A percentile compares a stretch with the other conserved stretches of the same genome.
Evolutionary conservation across 129 eudicot species (phyloP).

Genomic region (Artemisia annua): DNA sequence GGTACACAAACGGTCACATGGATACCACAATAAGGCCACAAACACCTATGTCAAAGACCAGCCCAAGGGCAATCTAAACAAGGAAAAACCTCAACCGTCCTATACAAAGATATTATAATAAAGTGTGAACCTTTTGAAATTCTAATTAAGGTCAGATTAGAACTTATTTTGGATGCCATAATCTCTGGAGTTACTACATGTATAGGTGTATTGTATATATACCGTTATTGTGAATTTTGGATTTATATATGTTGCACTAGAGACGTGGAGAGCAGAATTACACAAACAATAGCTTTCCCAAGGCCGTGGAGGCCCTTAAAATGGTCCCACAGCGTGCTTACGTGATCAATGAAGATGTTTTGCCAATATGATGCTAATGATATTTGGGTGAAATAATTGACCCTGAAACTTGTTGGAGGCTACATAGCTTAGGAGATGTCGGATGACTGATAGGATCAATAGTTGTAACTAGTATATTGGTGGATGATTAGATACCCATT

Average conservation of each 20-base stretch:
- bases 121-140: too few species aligned
- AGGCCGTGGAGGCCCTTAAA: constrained; percentile 27
- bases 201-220: background rate
- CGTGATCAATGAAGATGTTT: constrained; percentile 18
- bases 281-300: constrained; percentile 27
- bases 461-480: constrained; percentile 12
- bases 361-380: constrained; percentile 9
- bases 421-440: constrained; percentile 32
- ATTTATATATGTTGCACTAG: background rate
- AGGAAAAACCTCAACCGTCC: too few species aligned
- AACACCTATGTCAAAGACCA: too few species aligned
- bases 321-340: constrained; percentile 18
- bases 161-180: too few species aligned
- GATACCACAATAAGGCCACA: too few species aligned
- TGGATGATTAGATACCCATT: constrained; percentile 43
- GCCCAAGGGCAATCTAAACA: too few species aligned
- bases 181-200: too few species aligned
- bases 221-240: constrained; percentile 9
- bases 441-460: constrained; percentile 18
- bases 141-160: too few species aligned
- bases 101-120: too few species aligned
- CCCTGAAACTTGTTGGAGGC: constrained; percentile 20
- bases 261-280: constrained; percentile 12
- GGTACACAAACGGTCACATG: too few species aligned
- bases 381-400: background rate